phyloP scores from a whole-genome alignment of 2,329 filamentous ascomycete species.

The Nothophaeocryptopus gaeumannii region DNA sequence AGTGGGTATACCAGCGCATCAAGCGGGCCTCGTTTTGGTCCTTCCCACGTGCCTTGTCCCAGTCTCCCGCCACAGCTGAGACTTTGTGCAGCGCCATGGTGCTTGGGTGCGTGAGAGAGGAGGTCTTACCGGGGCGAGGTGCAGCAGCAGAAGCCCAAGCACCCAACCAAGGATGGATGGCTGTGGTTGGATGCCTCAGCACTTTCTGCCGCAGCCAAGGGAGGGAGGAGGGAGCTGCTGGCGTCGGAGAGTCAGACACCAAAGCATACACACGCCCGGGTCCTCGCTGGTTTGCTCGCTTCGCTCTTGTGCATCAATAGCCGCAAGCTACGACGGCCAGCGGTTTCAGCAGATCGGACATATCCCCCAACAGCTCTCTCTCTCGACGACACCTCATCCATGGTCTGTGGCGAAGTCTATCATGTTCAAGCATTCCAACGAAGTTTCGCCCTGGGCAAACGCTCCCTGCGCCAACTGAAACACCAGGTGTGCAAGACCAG shows the following conservation, averaged over 20 bases:
- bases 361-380: neutral
- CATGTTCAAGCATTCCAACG: neutral
- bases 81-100: too few species aligned
- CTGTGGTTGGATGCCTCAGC: slow-evolving; percentile 14
- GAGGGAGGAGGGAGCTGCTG: neutral
- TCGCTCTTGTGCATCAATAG: slow-evolving; percentile 3
- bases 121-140: slow-evolving; percentile 12
- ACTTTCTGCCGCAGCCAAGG: too few species aligned
- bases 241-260: slow-evolving; percentile 5
- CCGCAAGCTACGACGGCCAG: slow-evolving; percentile 4
- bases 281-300: slow-evolving; percentile 7
- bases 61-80: slow-evolving; percentile 5
- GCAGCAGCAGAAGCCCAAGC: slow-evolving; percentile 8
- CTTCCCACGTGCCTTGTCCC: slow-evolving; percentile 10
- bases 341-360: slow-evolving; percentile 1
- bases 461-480: too few species aligned
- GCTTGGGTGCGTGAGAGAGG: neutral
- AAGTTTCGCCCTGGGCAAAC: neutral
- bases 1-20: neutral
- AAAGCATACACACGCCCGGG: neutral
- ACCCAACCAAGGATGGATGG: neutral
- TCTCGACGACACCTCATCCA: slow-evolving; percentile 11
- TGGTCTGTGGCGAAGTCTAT: neutral
- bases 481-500: too few species aligned
- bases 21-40: neutral